A percentile compares a stretch with the other conserved stretches of the same genome.
These are phyloP conservation scores for Heterobasidion occidentale DNA, from an alignment of 1,284 basidiomycete genomes.

Conservation along the genomic window DNA sequence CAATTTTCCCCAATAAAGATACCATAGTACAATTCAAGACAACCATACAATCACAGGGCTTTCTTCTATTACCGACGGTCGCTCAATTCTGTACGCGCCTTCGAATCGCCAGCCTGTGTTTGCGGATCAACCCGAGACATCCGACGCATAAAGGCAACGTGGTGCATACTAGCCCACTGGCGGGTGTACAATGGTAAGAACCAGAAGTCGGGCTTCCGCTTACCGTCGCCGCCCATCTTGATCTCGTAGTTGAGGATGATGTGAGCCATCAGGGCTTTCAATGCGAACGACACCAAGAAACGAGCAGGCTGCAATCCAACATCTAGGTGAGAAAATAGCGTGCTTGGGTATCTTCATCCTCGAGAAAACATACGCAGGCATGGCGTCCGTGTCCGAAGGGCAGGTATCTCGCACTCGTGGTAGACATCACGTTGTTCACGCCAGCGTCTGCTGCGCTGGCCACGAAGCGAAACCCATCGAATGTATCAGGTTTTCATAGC, in stretches of 20 bases:
- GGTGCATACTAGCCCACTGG: no score
- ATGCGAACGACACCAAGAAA: neutral
- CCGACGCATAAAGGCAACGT: no score
- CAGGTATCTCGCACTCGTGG: neutral
- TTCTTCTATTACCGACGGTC: no score
- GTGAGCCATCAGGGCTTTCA: neutral
- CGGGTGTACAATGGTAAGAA: neutral
- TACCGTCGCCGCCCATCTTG: neutral
- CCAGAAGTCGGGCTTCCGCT: neutral
- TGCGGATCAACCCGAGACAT: no score
- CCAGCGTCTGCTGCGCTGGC: neutral
- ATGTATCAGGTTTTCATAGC: neutral
- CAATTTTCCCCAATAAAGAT: no score
- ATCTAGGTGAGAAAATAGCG: neutral
- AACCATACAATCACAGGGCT: no score
- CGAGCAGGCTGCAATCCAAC: neutral
- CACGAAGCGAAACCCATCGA: neutral
- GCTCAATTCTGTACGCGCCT: no score
- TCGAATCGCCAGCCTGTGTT: no score
- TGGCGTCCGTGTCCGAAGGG: neutral
- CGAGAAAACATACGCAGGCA: neutral
- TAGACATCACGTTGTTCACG: neutral
- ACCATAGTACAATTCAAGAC: no score
- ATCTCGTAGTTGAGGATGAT: neutral
- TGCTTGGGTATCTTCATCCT: neutral